Percentiles rank a stretch among this genome's conserved stretches.
Evolutionary conservation across 2,329 filamentous ascomycete species (phyloP).

Genomic region (Hortaea sp.): DNA sequence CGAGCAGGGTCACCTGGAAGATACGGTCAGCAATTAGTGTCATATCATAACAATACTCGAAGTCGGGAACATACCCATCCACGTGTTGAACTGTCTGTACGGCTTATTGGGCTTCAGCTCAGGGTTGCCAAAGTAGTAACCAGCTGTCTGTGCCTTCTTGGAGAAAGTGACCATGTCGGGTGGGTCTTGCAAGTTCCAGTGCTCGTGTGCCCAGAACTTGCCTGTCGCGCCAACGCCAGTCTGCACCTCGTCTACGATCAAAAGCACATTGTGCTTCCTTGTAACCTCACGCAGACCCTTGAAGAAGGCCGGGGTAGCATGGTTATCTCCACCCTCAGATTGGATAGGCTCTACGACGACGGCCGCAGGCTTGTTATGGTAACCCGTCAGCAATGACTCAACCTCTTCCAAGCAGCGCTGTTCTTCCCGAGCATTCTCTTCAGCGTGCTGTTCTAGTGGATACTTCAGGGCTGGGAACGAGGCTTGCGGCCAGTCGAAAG

Average conservation of each 20-base stretch:
- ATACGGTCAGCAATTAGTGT: constrained; percentile 3
- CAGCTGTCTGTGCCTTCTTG: constrained; percentile 90
- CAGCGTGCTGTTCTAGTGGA: constrained; percentile 67
- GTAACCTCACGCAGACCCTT: constrained; percentile 70
- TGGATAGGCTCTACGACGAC: constrained; percentile 85
- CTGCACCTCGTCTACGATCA: constrained; percentile 92
- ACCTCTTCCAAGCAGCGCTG: constrained; percentile 71
- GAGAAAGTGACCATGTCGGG: constrained; percentile 93
- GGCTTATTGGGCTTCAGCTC: constrained; percentile 80
- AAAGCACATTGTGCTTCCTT: constrained; percentile 62
- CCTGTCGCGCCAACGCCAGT: constrained; percentile 87
- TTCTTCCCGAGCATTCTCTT: constrained; percentile 76
- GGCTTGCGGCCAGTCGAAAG: constrained; percentile 90
- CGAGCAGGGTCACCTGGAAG: constrained; percentile 64
- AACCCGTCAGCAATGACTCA: constrained; percentile 69
- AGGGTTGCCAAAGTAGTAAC: constrained; percentile 80
- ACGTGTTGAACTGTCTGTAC: constrained; percentile 94
- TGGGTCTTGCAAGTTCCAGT: constrained; percentile 71
- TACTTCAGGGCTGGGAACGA: constrained; percentile 80
- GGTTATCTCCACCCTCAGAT: constrained; percentile 90
- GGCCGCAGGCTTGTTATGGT: constrained; percentile 69
- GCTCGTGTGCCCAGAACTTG: constrained; percentile 94
- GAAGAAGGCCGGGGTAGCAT: constrained; percentile 83
- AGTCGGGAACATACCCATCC: constrained; percentile 49
- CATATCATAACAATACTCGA: not conserved